These are phyloP conservation scores for Phycomyces nitens DNA, from an alignment of 192 early-diverging fungal genomes.

Conservation along the genomic window DNA sequence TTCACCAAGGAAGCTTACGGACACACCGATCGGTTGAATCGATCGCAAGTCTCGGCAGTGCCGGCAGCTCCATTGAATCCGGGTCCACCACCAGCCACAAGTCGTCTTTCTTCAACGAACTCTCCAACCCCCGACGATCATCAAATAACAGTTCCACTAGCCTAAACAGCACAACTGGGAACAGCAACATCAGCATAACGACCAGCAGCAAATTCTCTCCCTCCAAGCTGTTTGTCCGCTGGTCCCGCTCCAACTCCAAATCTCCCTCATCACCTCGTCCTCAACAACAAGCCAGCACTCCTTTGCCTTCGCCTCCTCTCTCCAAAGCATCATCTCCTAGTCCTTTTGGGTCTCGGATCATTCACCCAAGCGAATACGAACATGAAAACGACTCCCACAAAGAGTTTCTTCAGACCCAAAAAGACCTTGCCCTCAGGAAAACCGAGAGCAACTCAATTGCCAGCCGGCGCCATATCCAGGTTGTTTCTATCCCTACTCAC, in stretches of 20 bases:
- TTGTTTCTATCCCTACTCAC: not conserved
- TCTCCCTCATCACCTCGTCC: not conserved
- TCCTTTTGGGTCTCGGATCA: slow-evolving; percentile 9
- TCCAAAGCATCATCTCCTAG: not conserved
- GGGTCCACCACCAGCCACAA: not conserved
- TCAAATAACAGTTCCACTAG: slow-evolving; percentile 7
- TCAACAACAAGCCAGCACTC: not conserved
- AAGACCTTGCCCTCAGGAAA: not conserved
- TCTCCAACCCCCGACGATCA: not conserved
- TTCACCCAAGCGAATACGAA: slow-evolving; percentile 28
- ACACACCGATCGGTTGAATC: slow-evolving; percentile 4
- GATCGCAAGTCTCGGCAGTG: not conserved
- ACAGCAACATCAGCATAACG: not conserved
- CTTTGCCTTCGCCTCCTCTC: not conserved
- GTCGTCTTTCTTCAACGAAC: not conserved
- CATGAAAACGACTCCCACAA: slow-evolving; percentile 19
- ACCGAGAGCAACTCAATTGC: not conserved
- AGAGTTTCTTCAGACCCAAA: not conserved
- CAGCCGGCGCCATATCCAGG: not conserved
- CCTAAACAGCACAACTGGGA: not conserved
- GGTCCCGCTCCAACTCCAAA: slow-evolving; percentile 2
- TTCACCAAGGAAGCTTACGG: not conserved
- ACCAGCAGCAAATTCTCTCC: not conserved
- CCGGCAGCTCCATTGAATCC: not conserved
- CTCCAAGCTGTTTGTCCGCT: not conserved